Percentiles rank a stretch among this genome's conserved stretches.
phyloP scores from a whole-genome alignment of 495 filamentous ascomycete genomes.

The Chaetomium cochliodes region DNA sequence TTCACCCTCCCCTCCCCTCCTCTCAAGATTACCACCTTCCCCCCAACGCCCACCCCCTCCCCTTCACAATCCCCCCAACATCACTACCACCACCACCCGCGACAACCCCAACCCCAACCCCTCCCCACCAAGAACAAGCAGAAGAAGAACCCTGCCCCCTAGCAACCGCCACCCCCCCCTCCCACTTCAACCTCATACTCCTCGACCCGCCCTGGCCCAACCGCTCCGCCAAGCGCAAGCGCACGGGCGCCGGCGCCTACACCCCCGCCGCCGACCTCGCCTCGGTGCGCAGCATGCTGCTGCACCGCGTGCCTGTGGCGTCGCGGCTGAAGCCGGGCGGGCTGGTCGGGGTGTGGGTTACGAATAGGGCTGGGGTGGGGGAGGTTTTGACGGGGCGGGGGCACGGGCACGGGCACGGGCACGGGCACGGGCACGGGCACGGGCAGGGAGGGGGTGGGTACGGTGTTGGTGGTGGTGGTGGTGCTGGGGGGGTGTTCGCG shows the following conservation, averaged over 20 bases:
- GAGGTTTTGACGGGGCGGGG: slow-evolving; percentile 52
- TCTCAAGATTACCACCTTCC: slow-evolving; percentile 30
- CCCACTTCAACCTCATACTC: slow-evolving; percentile 80
- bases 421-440: too few relatives aligned
- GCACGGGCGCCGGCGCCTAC: slow-evolving; percentile 47
- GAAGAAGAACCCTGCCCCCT: slow-evolving; percentile 35
- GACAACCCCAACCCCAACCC: too few relatives aligned
- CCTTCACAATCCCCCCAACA: slow-evolving; percentile 41
- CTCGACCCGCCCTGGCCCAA: slow-evolving; percentile 96
- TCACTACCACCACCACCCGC: too few relatives aligned
- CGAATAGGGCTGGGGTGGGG: slow-evolving; percentile 66
- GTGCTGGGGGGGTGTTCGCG: slow-evolving; percentile 46
- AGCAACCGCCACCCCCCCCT: slow-evolving; percentile 34
- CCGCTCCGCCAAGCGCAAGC: slow-evolving; percentile 71
- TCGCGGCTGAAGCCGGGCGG: slow-evolving; percentile 55
- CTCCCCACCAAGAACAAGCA: too few relatives aligned
- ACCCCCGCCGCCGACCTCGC: slow-evolving; percentile 46
- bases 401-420: too few relatives aligned
- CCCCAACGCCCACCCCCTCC: slow-evolving; percentile 37
- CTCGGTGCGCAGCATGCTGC: slow-evolving; percentile 40
- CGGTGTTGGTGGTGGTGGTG: slow-evolving; percentile 50
- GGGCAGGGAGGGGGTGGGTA: slow-evolving; percentile 63
- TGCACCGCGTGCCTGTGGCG: slow-evolving; percentile 54
- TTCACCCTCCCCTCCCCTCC: not conserved
- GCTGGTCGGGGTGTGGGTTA: slow-evolving; percentile 81